Conservation (phyloP, 1,284 basidiomycete species). For the Naganishia albida region DNA sequence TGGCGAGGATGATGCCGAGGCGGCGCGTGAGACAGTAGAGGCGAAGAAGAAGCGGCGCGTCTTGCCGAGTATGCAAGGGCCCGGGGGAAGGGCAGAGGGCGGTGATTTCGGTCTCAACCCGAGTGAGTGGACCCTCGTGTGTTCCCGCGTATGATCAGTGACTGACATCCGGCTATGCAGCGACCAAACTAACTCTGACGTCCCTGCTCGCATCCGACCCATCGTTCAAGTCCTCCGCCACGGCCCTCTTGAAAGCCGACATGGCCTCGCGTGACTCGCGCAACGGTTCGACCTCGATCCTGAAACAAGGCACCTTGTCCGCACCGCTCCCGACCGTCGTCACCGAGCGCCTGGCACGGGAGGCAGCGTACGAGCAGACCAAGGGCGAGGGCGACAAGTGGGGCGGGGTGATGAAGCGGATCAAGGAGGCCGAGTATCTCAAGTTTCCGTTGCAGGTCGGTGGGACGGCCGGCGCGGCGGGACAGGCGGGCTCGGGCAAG, state of each 20-base stretch:
- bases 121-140: conserved; percentile 39
- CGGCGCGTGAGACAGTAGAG: conserved; percentile 41
- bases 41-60: conserved; percentile 44
- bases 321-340: conserved; percentile 83
- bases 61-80: conserved; percentile 51
- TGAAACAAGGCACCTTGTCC: conserved; percentile 65
- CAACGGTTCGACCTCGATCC: conserved; percentile 61
- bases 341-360: conserved; percentile 86
- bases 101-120: conserved; percentile 45
- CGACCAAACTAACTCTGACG: conserved; percentile 55
- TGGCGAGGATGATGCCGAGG: conserved; percentile 6
- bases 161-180: conserved; percentile 34
- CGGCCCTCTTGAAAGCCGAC: conserved; percentile 41
- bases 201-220: conserved; percentile 60
- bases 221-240: conserved; percentile 64
- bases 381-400: conserved; percentile 92
- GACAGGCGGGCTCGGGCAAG: conserved; percentile 72
- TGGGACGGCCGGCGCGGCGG: conserved; percentile 64
- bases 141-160: background rate
- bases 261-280: conserved; percentile 38
- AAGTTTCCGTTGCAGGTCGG: conserved; percentile 84
- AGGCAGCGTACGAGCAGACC: conserved; percentile 91
- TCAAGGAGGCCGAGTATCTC: conserved; percentile 87
- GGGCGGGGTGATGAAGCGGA: conserved; percentile 84
- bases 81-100: conserved; percentile 42